Conservation (phyloP, 2,329 filamentous ascomycete genomes). For the Torrubiellomyces zombiae region DNA sequence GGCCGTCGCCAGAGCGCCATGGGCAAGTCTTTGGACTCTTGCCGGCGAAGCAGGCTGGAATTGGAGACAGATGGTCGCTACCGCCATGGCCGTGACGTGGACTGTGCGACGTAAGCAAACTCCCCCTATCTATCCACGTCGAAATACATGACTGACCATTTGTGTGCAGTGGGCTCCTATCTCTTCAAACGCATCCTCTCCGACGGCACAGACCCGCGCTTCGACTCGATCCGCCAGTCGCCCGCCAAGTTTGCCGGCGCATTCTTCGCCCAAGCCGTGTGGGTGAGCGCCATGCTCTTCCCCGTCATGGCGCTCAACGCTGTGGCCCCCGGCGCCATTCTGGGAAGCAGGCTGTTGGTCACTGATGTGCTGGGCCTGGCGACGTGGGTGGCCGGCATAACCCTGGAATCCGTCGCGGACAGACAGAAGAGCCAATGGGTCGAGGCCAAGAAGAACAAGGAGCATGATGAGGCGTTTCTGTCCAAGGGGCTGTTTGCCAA, state of each 20-base stretch:
- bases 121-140: not conserved
- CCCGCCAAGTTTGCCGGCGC: conserved; percentile 18
- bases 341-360: conserved; percentile 24
- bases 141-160: conserved; percentile 1
- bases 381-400: conserved; percentile 41
- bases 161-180: conserved; percentile 38
- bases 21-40: conserved; percentile 7
- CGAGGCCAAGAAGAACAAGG: conserved; percentile 43
- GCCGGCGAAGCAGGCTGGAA: conserved; percentile 22
- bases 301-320: conserved; percentile 49
- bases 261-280: conserved; percentile 42
- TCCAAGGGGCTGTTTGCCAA: conserved; percentile 45
- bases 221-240: conserved; percentile 22
- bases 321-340: conserved; percentile 35
- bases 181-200: conserved; percentile 44
- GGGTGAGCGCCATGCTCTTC: conserved; percentile 50
- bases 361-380: conserved; percentile 40
- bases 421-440: conserved; percentile 47
- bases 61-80: conserved; percentile 36
- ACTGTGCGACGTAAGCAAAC: conserved; percentile 34
- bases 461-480: conserved; percentile 50
- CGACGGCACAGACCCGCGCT: conserved; percentile 39
- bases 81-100: conserved; percentile 33
- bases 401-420: conserved; percentile 45
- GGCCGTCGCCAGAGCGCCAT: conserved; percentile 23